A percentile compares a stretch with the other conserved stretches of the same genome.
These are phyloP conservation scores for Smallanthus sonchifolius DNA, from an alignment of 129 eudicot species.

Conservation along the genomic window DNA sequence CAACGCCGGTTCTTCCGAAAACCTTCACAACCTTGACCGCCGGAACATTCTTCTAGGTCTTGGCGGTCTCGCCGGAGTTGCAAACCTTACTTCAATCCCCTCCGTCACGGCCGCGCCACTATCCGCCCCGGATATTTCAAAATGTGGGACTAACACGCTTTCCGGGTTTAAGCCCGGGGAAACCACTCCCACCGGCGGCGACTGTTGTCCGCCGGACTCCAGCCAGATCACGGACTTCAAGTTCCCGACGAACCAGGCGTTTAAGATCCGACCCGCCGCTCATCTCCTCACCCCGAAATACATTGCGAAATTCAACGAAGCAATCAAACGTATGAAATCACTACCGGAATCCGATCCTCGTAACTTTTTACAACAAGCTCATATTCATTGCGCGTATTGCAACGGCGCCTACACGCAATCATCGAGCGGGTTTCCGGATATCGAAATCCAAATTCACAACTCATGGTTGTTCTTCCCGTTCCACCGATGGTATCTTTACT, in stretches of 20 bases:
- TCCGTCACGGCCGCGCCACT: slow-evolving; percentile 36
- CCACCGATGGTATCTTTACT: slow-evolving; percentile 53
- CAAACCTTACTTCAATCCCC: slow-evolving; percentile 6
- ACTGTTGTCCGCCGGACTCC: slow-evolving; percentile 43
- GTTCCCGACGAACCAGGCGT: slow-evolving; percentile 18
- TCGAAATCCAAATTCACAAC: slow-evolving; percentile 43
- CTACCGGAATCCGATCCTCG: slow-evolving; percentile 47
- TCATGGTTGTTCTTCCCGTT: slow-evolving; percentile 59
- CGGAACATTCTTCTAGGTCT: slow-evolving; percentile 37
- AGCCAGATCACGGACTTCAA: slow-evolving; percentile 26
- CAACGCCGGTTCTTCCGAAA: slow-evolving; percentile 11
- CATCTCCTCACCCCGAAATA: slow-evolving; percentile 34
- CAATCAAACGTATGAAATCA: slow-evolving; percentile 41
- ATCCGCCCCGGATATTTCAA: slow-evolving; percentile 35
- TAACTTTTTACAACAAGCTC: slow-evolving; percentile 52
- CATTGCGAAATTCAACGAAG: slow-evolving; percentile 30
- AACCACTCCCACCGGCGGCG: slow-evolving; percentile 15
- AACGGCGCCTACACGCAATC: slow-evolving; percentile 41
- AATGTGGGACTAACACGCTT: slow-evolving; percentile 27
- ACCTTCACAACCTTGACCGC: slow-evolving; percentile 24
- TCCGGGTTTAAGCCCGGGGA: slow-evolving; percentile 21
- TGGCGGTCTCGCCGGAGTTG: slow-evolving; percentile 40
- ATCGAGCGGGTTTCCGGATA: slow-evolving; percentile 41
- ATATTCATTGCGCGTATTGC: slow-evolving; percentile 57
- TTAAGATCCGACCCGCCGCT: slow-evolving; percentile 41